phyloP scores from a whole-genome alignment of 345 rosid species.

The Arabis hirsuta region DNA sequence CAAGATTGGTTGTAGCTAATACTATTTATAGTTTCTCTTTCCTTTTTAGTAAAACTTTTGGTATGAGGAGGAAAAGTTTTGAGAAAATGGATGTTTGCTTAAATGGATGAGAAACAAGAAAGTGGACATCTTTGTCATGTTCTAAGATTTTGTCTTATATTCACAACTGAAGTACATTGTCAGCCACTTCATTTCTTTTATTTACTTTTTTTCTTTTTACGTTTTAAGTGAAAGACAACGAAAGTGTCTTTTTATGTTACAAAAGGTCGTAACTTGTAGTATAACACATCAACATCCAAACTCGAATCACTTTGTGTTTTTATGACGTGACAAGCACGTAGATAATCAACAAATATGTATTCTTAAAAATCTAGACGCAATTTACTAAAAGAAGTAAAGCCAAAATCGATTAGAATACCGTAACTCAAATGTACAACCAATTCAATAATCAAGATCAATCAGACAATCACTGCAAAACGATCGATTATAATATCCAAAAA shows the following conservation, averaged over 20 bases:
- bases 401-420: too few relatives aligned
- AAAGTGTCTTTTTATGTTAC: background rate
- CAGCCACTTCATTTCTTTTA: background rate
- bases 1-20: too few relatives aligned
- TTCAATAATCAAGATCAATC: too few relatives aligned
- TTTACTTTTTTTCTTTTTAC: background rate
- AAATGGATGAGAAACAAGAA: slow-evolving; percentile 5
- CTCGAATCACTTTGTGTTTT: slow-evolving; percentile 8
- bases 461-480: too few relatives aligned
- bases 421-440: too few relatives aligned
- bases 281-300: slow-evolving; percentile 12
- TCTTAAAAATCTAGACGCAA: too few relatives aligned
- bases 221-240: background rate
- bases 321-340: background rate
- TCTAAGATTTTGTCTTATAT: background rate
- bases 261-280: background rate
- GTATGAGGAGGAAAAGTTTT: background rate
- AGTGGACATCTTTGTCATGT: background rate
- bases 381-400: too few relatives aligned
- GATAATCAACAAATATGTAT: background rate
- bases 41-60: too few relatives aligned
- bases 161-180: background rate
- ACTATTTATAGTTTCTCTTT: too few relatives aligned
- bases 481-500: too few relatives aligned
- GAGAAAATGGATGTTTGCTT: background rate